Base-by-base conservation (phyloP, 257 asterid genomes). In the Nicotiana otophora region DNA sequence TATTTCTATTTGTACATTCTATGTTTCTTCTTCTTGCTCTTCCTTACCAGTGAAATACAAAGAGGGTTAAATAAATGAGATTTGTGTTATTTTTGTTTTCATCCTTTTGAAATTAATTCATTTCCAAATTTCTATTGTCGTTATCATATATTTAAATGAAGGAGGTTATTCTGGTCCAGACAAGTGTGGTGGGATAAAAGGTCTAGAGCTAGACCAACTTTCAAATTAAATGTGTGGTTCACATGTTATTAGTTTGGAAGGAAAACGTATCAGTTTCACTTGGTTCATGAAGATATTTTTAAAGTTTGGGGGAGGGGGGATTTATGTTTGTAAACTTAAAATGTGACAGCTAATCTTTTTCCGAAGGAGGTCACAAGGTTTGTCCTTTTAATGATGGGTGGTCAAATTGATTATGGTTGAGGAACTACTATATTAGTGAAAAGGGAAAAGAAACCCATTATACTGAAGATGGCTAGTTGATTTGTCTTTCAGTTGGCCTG, bases 401-500 rank as follows among this genome's bases (percentile, higher is more conserved):
- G 10, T 80, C 76, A 39, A 31, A 10, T 51, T 28, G 83, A 65
- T 48, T 64, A 55, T 42, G 74, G 78, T 81, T 65, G 42, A 74
- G 28, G 42, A 48, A 81, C 55, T 64, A 34, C 9, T 64, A 26
- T 65, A 30, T 57, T 36, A 10, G 42, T 65, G 78, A 81, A 81
- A 70, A 65, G 31, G 48, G n/a, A 53, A 65, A n/a, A 48, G 30
- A 19, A 39, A 48, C 31, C 55, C 76, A 48, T 11, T 34, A 12
- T 81, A 15, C 14, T 65, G 51, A 34, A 51, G 11, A 63, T 77
- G 66, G 69, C 53, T 26, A 20, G 54, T 77, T 82, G 46, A 36
- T 60, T 23, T 84, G 85, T 67, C 53, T 42, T 63, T 81, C 95
- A 96, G 98, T 96, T 92, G 92, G 92, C 48, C 79, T 96, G 90